These are phyloP conservation scores for Claviceps digitariae DNA, from an alignment of 2,329 filamentous ascomycete genomes.

Conservation along the genomic window DNA sequence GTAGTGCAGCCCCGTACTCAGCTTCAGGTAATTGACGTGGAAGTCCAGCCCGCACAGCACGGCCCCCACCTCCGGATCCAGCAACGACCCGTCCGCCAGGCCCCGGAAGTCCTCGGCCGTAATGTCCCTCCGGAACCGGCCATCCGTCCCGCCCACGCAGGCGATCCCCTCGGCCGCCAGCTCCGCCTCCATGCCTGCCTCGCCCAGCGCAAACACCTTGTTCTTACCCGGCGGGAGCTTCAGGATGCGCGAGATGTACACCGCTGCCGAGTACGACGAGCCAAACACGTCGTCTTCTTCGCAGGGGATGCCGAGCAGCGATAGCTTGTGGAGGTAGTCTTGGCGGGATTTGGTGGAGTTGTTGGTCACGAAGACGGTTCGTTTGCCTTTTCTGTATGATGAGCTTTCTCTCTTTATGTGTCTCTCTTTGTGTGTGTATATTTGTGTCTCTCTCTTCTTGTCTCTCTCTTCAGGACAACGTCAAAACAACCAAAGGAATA, in stretches of 20 bases:
- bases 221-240: slow-evolving; percentile 63
- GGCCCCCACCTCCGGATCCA: slow-evolving; percentile 81
- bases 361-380: slow-evolving; percentile 92
- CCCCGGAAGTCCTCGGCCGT: slow-evolving; percentile 64
- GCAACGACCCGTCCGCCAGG: slow-evolving; percentile 58
- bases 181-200: slow-evolving; percentile 83
- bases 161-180: slow-evolving; percentile 65
- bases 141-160: slow-evolving; percentile 79
- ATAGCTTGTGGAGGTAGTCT: slow-evolving; percentile 89
- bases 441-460: neutral
- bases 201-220: slow-evolving; percentile 90
- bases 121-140: slow-evolving; percentile 62
- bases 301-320: slow-evolving; percentile 64
- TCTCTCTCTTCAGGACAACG: too few species aligned
- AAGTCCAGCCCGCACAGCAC: slow-evolving; percentile 88
- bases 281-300: slow-evolving; percentile 86
- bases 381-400: slow-evolving; percentile 52
- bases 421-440: neutral
- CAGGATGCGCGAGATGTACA: slow-evolving; percentile 92
- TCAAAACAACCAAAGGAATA: neutral
- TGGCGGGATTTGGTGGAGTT: slow-evolving; percentile 93
- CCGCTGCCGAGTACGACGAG: slow-evolving; percentile 84
- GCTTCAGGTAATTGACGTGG: slow-evolving; percentile 90
- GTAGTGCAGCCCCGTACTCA: slow-evolving; percentile 75
- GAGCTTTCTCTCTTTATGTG: neutral